These are phyloP conservation scores for Elsinoe australis DNA, from an alignment of 2,329 filamentous ascomycete species.

Conservation along the genomic window DNA sequence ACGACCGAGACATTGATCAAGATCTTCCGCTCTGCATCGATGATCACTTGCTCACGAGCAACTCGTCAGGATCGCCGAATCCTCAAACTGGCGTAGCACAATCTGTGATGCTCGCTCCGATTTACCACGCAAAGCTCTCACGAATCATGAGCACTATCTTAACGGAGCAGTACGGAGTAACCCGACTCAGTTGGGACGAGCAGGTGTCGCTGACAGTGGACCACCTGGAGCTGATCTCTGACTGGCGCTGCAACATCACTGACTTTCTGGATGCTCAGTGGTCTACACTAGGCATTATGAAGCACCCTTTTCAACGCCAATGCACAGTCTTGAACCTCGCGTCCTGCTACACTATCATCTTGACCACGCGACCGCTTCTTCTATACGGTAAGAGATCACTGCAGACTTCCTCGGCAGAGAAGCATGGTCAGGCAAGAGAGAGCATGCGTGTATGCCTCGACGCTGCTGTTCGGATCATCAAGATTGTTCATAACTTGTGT, in stretches of 20 bases:
- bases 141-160: conserved; percentile 30
- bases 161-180: conserved; percentile 30
- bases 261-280: conserved; percentile 37
- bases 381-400: conserved; percentile 17
- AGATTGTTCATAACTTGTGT: conserved; percentile 7
- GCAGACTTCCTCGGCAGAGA: background rate
- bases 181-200: conserved; percentile 30
- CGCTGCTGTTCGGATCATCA: conserved; percentile 12
- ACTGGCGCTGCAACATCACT: conserved; percentile 29
- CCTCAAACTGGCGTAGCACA: conserved; percentile 36
- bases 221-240: conserved; percentile 33
- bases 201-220: conserved; percentile 34
- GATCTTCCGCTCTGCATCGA: conserved; percentile 49
- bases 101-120: conserved; percentile 38
- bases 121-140: conserved; percentile 39
- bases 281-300: conserved; percentile 41
- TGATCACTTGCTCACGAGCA: conserved; percentile 48
- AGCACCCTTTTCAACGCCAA: conserved; percentile 37
- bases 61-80: conserved; percentile 29
- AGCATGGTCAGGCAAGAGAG: background rate
- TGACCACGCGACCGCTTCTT: conserved; percentile 30
- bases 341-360: conserved; percentile 31
- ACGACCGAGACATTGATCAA: conserved; percentile 58
- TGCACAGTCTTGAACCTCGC: conserved; percentile 29
- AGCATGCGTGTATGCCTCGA: conserved; percentile 6